A percentile compares a stretch with the other conserved stretches of the same genome.
These are phyloP conservation scores for Fusarium sp. DNA, from an alignment of 2,329 filamentous ascomycete species.

Conservation along the genomic window DNA sequence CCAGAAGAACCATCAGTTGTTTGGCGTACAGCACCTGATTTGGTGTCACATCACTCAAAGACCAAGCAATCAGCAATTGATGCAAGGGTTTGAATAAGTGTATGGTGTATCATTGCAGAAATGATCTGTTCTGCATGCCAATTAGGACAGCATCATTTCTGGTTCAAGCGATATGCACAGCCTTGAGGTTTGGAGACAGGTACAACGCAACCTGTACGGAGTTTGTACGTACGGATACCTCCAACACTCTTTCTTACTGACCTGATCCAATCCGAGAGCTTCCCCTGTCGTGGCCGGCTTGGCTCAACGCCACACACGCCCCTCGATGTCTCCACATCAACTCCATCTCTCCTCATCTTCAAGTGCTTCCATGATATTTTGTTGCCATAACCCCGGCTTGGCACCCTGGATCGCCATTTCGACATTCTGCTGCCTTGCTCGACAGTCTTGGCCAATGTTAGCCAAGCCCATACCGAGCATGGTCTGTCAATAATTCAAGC, in stretches of 20 bases:
- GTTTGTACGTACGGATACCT: not conserved
- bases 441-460: constrained; percentile 27
- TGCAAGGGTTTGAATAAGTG: not conserved
- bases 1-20: constrained; percentile 4
- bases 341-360: constrained; percentile 12
- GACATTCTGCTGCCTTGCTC: constrained; percentile 33
- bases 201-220: not conserved
- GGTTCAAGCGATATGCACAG: not conserved
- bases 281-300: constrained; percentile 14
- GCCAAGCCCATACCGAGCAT: constrained; percentile 29
- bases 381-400: constrained; percentile 42
- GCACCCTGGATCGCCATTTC: constrained; percentile 29
- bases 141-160: not conserved
- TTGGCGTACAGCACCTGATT: not conserved
- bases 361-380: constrained; percentile 18
- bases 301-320: constrained; percentile 29
- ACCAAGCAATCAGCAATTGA: not conserved
- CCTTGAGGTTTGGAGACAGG: not conserved
- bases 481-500: not conserved
- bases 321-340: constrained; percentile 12
- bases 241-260: not conserved
- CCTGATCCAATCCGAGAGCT: constrained; percentile 5
- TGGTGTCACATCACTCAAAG: not conserved
- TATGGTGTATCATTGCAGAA: not conserved
- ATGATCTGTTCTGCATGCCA: not conserved